These are phyloP conservation scores for Starmerella gropengiesseri DNA, from an alignment of 805 yeast genomes.

Conservation along the genomic window DNA sequence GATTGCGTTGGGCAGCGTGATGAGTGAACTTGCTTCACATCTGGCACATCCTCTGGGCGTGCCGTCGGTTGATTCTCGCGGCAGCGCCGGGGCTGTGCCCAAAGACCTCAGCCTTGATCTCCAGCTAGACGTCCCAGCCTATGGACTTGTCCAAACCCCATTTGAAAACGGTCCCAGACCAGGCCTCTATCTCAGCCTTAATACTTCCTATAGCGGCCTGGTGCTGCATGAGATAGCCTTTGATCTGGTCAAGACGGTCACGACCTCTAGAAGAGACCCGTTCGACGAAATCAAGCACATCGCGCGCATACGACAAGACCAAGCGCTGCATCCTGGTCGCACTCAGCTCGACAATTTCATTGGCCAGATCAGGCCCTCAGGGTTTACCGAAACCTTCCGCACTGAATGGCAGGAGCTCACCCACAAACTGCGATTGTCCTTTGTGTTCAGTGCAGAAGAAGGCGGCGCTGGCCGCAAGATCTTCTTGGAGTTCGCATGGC, in stretches of 20 bases:
- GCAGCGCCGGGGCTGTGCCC: background rate
- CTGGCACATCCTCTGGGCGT: no score
- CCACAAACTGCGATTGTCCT: conserved; percentile 6
- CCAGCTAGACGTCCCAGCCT: background rate
- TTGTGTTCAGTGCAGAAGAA: background rate
- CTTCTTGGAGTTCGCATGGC: conserved; percentile 6
- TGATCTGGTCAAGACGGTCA: conserved; percentile 5
- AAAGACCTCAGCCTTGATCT: background rate
- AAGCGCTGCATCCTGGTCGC: background rate
- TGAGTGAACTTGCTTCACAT: no score
- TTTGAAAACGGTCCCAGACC: background rate
- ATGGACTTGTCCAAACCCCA: background rate
- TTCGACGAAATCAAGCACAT: background rate
- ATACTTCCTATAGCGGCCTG: background rate
- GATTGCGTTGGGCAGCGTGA: no score
- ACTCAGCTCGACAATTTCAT: conserved; percentile 1
- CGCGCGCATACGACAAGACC: no score
- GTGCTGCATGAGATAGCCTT: background rate
- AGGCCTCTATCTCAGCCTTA: background rate
- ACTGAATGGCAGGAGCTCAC: conserved; percentile 16
- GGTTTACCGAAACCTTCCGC: conserved; percentile 10
- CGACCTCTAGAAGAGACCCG: conserved; percentile 9
- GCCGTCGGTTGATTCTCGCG: no score
- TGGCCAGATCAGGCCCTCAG: background rate
- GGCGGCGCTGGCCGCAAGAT: background rate